Conservation (phyloP, 441 rosid species). For the Pelargonium myrrhifolium region DNA sequence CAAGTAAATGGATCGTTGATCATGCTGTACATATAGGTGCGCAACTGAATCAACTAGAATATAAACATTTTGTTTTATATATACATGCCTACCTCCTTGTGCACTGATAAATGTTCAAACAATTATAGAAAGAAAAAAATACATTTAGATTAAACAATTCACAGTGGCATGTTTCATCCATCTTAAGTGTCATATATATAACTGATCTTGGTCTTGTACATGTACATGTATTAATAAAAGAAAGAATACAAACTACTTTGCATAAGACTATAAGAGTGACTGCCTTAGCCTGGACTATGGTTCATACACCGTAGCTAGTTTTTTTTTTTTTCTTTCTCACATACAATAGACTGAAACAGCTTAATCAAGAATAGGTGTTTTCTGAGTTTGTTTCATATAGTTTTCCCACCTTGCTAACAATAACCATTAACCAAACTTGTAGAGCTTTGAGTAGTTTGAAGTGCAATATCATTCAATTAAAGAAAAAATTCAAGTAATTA, state of each 20-base stretch:
- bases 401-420: not conserved
- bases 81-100: not conserved
- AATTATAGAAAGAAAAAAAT: not conserved
- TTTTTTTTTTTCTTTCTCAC: no score
- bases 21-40: slow-evolving; percentile 1
- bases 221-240: no score
- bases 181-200: not conserved
- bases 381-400: not conserved
- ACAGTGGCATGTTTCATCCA: slow-evolving; percentile 18
- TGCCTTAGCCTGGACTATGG: no score
- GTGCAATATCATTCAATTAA: not conserved
- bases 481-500: not conserved
- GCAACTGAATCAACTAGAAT: not conserved
- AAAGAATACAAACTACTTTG: no score
- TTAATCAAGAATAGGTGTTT: no score
- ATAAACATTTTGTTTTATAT: not conserved
- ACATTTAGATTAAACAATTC: not conserved
- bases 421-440: no score
- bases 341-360: no score
- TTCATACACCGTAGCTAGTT: no score
- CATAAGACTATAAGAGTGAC: no score
- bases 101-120: not conserved
- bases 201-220: no score
- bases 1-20: not conserved
- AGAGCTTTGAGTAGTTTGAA: not conserved